Evolutionary conservation across 2,329 filamentous ascomycete genomes (phyloP).

Genomic region (Paecilomyces sp.): DNA sequence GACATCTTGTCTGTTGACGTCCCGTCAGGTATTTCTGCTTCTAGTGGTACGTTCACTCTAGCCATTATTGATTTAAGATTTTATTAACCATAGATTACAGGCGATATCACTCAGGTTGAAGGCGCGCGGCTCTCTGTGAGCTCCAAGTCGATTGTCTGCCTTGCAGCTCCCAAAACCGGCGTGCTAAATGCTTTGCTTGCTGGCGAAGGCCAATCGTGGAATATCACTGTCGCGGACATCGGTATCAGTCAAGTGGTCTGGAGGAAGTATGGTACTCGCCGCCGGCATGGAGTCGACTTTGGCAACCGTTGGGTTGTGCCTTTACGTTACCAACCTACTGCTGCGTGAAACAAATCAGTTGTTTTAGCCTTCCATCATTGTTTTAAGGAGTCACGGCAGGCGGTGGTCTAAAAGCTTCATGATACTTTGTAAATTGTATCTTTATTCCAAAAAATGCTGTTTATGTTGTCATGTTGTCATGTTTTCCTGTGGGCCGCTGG

Average conservation of each 20-base stretch:
- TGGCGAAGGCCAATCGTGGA: conserved; percentile 56
- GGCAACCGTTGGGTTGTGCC: conserved; percentile 78
- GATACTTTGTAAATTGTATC: not conserved
- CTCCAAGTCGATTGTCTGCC: conserved; percentile 72
- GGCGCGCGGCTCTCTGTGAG: conserved; percentile 72
- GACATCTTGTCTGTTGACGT: conserved; percentile 83
- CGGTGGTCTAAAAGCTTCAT: not conserved
- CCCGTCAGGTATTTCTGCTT: conserved; percentile 79
- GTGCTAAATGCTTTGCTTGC: conserved; percentile 68
- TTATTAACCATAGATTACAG: conserved; percentile 22
- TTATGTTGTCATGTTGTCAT: not conserved
- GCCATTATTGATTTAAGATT: not conserved
- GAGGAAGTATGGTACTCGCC: conserved; percentile 74
- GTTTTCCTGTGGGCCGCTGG: not conserved
- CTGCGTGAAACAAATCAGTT: conserved; percentile 13
- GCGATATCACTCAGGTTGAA: conserved; percentile 55
- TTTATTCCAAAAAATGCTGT: not conserved
- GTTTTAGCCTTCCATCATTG: conserved; percentile 7
- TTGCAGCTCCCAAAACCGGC: conserved; percentile 82
- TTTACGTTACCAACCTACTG: conserved; percentile 43
- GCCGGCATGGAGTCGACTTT: conserved; percentile 81
- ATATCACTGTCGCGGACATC: conserved; percentile 77
- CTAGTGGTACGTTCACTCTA: conserved; percentile 60
- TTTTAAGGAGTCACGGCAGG: not conserved
- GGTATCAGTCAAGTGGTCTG: conserved; percentile 77